Conservation (phyloP, 2,329 filamentous ascomycete genomes). For the Fusarium pininemorale region DNA sequence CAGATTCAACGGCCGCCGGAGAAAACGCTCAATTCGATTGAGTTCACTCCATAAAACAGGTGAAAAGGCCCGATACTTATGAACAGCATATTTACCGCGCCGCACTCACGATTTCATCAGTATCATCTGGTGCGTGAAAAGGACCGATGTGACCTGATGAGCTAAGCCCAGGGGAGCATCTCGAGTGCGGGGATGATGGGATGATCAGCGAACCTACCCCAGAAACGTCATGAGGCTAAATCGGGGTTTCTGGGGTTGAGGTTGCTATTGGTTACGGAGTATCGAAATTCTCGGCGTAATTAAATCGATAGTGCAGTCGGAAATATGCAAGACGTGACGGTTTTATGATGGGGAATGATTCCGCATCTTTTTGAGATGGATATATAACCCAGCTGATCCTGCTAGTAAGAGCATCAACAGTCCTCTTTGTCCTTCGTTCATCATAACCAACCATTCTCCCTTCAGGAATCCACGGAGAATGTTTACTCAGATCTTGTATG, state of each 20-base stretch:
- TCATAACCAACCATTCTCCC: neutral
- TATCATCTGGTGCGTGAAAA: neutral
- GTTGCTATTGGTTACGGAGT: neutral
- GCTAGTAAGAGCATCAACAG: neutral
- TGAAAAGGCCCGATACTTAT: conserved; percentile 10
- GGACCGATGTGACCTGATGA: conserved; percentile 21
- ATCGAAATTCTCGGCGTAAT: conserved; percentile 9
- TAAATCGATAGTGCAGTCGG: neutral
- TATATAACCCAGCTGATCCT: neutral
- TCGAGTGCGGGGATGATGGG: conserved; percentile 6
- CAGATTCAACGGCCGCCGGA: neutral
- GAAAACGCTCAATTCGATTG: neutral
- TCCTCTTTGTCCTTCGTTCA: neutral
- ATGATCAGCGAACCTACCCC: conserved; percentile 16
- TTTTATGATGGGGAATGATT: neutral
- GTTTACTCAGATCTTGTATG: conserved; percentile 8
- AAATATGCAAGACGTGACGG: neutral
- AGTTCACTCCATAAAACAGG: neutral
- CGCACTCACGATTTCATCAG: neutral
- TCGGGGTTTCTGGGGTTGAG: neutral
- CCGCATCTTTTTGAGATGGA: too few species aligned
- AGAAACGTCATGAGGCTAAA: conserved; percentile 8
- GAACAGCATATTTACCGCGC: neutral
- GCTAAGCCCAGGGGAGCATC: conserved; percentile 20
- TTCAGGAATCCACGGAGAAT: neutral